Base-by-base conservation (phyloP, 2,329 filamentous ascomycete species). In the Xylaria multiplex region DNA sequence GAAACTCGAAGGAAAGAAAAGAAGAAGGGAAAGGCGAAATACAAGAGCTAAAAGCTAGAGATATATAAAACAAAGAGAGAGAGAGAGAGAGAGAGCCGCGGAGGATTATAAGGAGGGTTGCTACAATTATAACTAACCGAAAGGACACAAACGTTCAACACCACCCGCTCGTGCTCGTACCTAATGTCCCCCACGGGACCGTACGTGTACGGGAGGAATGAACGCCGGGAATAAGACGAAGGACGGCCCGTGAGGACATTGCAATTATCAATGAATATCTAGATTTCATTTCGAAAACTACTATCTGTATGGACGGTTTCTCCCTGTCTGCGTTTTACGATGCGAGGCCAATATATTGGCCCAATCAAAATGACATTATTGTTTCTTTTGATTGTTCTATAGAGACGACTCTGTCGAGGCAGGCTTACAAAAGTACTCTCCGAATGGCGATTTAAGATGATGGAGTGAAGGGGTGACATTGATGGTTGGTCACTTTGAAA, bases 81-180 rank as follows among this genome's bases (percentile, higher is more conserved):
- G 6, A 42, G 6, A 27, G 45, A 24, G 19, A 48, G 11, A 35
- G 48, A 19, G 27, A 32, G 16, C 7, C 16, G 9, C 16, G 27
- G 22, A 50, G 49, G 49, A 16, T 19, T 52, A 35, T n/a, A 19
- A 52, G 45, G 19, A 48, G 35, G 22, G n/a, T 16, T 30, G 45
- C 22, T 32, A 32, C 14, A 32, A 50, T 9, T 30, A 50, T 50
- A 16, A 8, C 3, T 50, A 14, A 27, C 16, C 7, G 49, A 22
- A 37, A 22, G n/a, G n/a, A 22, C 48, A 50, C 49, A 53, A 53
- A 53, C 49, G 37, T 37, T 22, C 30, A 16, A 37, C 49, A 35
- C 16, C 30, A 40, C 37, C 37, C 14, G 14, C 11, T 40, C 11
- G 4, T 40, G 3, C 37, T 14, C 30, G 16, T 35, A 37, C n/a